phyloP scores from a whole-genome alignment of 257 asterid species.

The Fraxinus quadrangulata region DNA sequence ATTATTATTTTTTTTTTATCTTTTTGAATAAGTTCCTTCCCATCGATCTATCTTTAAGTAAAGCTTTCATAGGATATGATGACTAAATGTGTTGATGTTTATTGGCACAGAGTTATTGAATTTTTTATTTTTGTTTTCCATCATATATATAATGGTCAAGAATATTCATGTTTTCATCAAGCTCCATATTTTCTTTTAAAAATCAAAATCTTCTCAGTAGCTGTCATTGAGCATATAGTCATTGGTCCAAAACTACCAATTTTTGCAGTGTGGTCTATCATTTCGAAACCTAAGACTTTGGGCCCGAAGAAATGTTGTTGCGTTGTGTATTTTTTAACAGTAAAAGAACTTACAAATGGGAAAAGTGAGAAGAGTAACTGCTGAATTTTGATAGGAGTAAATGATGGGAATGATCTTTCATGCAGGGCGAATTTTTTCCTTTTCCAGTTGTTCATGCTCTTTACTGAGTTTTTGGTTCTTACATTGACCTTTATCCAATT shows the following conservation, averaged over 20 bases:
- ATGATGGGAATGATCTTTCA: neutral
- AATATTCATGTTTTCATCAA: no score
- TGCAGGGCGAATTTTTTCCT: neutral
- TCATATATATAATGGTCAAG: no score
- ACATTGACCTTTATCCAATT: neutral
- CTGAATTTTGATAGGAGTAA: neutral
- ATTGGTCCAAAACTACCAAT: neutral
- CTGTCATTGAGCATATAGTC: neutral
- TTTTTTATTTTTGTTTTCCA: no score
- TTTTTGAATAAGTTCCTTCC: no score
- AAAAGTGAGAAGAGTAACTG: neutral
- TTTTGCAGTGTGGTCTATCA: neutral
- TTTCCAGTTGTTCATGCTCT: neutral
- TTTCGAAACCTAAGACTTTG: neutral
- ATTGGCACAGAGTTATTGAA: neutral
- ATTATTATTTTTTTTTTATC: no score
- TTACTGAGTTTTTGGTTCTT: neutral
- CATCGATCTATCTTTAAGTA: no score
- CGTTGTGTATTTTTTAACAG: neutral
- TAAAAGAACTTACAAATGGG: constrained; percentile 13
- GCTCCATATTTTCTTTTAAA: neutral
- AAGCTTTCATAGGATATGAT: neutral
- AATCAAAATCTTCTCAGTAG: neutral
- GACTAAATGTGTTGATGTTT: neutral
- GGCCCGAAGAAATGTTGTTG: neutral